Conservation (phyloP, 768 basidiomycete species). For the Rhodotorula toruloides region DNA sequence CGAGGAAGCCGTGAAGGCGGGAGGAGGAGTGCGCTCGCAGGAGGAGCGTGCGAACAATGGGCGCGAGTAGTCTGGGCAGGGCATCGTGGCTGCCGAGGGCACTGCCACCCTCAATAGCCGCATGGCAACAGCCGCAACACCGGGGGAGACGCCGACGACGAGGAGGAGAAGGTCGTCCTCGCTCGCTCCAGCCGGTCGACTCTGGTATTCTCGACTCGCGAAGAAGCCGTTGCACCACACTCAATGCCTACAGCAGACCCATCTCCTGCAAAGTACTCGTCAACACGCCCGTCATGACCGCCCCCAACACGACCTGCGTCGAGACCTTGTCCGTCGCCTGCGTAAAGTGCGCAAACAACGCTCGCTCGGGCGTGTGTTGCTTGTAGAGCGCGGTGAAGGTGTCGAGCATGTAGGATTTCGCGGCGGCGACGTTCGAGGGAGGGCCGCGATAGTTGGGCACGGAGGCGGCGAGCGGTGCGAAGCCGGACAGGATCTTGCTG, state of each 20-base stretch:
- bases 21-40: no score
- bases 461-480: conserved; percentile 71
- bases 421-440: conserved; percentile 76
- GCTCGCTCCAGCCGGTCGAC: no score
- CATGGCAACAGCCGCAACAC: no score
- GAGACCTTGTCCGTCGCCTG: conserved; percentile 12
- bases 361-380: conserved; percentile 45
- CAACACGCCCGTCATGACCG: conserved; percentile 8
- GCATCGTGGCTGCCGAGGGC: no score
- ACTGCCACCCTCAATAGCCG: no score
- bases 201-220: no score
- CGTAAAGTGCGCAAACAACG: conserved; percentile 5
- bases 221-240: no score
- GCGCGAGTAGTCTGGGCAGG: no score
- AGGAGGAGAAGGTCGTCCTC: no score
- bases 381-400: conserved; percentile 87
- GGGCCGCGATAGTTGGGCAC: conserved; percentile 86
- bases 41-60: no score
- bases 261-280: not conserved
- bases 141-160: no score
- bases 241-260: not conserved
- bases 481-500: conserved; percentile 68
- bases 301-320: conserved; percentile 1
- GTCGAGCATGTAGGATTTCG: conserved; percentile 61
- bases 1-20: no score